These are phyloP conservation scores for Quercus berberidifolia DNA, from an alignment of 306 rosid species.

Conservation along the genomic window DNA sequence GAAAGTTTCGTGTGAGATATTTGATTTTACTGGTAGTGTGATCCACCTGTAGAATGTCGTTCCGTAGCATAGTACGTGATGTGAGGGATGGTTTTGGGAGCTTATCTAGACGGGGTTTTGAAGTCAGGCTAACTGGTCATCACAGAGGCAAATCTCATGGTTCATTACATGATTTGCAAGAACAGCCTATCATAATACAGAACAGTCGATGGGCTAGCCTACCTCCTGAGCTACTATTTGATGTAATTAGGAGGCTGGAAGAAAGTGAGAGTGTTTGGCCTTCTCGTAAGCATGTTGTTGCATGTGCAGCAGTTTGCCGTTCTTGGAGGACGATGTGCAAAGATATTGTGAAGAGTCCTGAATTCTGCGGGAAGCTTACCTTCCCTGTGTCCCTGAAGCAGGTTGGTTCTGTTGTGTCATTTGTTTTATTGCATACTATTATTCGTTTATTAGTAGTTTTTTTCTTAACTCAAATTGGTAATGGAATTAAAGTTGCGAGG, in stretches of 20 bases:
- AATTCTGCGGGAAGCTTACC: constrained; percentile 79
- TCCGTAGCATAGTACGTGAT: constrained; percentile 90
- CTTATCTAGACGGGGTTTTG: constrained; percentile 80
- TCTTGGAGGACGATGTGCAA: constrained; percentile 93
- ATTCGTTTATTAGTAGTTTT: background rate
- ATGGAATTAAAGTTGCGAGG: background rate
- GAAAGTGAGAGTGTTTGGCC: constrained; percentile 88
- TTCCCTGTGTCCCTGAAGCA: constrained; percentile 86
- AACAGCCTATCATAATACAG: constrained; percentile 61
- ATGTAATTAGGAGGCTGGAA: constrained; percentile 76
- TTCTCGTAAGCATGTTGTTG: constrained; percentile 74
- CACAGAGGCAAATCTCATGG: constrained; percentile 82
- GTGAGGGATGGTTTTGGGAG: constrained; percentile 88
- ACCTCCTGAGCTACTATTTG: constrained; percentile 74
- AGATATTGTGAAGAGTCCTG: constrained; percentile 72
- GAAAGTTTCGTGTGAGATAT: constrained; percentile 19
- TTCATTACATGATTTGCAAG: constrained; percentile 65
- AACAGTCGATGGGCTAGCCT: constrained; percentile 80
- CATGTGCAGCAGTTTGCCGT: constrained; percentile 81
- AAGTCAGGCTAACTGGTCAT: constrained; percentile 63
- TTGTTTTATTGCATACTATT: background rate
- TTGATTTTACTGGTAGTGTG: constrained; percentile 18
- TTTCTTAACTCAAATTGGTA: background rate
- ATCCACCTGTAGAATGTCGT: constrained; percentile 55
- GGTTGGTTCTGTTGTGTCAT: constrained; percentile 31